A percentile compares a stretch with the other conserved stretches of the same genome.
Conservation (phyloP, 805 yeast genomes). For the Suhomyces emberorum region DNA sequence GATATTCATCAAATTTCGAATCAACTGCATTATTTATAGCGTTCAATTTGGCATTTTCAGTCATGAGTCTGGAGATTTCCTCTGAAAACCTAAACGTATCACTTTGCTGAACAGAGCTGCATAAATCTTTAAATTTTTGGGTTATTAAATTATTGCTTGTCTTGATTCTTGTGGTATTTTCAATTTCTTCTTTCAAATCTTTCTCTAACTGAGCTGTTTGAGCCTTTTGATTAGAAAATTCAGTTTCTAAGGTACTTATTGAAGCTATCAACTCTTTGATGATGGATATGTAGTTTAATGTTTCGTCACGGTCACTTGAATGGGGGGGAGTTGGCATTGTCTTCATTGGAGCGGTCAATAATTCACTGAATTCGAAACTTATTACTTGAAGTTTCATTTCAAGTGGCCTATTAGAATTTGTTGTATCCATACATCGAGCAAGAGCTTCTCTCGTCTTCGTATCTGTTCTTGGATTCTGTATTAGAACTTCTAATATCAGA, state of each 20-base stretch:
- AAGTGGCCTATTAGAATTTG: conserved; percentile 12
- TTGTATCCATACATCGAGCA: conserved; percentile 12
- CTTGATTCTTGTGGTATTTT: conserved; percentile 19
- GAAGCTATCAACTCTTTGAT: conserved; percentile 17
- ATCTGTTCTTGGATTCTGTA: conserved; percentile 17
- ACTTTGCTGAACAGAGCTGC: conserved; percentile 4
- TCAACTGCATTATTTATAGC: conserved; percentile 19
- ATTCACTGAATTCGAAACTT: conserved; percentile 16
- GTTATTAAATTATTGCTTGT: conserved; percentile 17
- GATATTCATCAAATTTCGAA: conserved; percentile 28
- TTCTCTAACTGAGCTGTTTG: conserved; percentile 19
- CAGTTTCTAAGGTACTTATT: conserved; percentile 21
- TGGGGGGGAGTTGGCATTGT: conserved; percentile 13
- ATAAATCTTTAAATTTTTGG: conserved; percentile 15
- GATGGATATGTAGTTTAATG: conserved; percentile 11
- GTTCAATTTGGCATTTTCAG: conserved; percentile 19
- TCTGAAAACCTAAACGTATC: conserved; percentile 5
- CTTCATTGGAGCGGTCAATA: conserved; percentile 3
- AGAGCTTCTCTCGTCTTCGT: conserved; percentile 15
- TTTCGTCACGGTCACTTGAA: conserved; percentile 8
- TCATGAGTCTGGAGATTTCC: conserved; percentile 7
- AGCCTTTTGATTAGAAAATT: conserved; percentile 18
- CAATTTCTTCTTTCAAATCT: conserved; percentile 20
- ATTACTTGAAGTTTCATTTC: conserved; percentile 24
- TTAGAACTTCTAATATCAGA: conserved; percentile 18